Evolutionary conservation across 2,329 filamentous ascomycete species (phyloP), one percentile per base, ranked within the genome.

Genomic region (Coniosporium uncinatum): DNA sequence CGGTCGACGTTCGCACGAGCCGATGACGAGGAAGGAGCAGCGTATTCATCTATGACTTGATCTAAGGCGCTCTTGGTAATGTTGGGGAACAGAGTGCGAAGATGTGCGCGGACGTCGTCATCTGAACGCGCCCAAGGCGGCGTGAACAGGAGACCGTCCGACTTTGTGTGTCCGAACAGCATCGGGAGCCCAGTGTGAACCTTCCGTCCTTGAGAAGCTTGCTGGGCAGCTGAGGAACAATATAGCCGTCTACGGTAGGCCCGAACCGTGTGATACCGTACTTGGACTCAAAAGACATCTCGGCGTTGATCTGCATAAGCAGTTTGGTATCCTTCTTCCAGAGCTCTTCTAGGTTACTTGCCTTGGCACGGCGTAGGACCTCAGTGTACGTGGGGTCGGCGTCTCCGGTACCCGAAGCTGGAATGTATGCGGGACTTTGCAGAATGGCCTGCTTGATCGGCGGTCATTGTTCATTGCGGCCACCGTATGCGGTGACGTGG

Each of bases 131-230:
- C 52, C 42, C 54, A 62, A 1, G 63, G 60, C 4, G 59, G 53
- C 2, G 67, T 68, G 52, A 72, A 72, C 3, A 64, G 52, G 1
- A 65, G 48, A 29, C 68, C 69, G 52, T 73, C 70, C 37, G 68
- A 49, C 3, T 61, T 50, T 39, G 71, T 72, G 51, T 72, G 66
- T n/a, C n/a, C n/a, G n/a, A n/a, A n/a, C n/a, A n/a, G n/a, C n/a
- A n/a, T n/a, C n/a, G n/a, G n/a, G n/a, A n/a, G n/a, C n/a, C n/a
- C n/a, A n/a, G n/a, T n/a, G n/a, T n/a, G 43, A 63, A 66, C 18
- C 56, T 52, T 14, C 61, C 60, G 41, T 59, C 54, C 5, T 55
- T 54, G 18, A 65, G 56, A 19, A 65, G 55, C 33, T 57, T 54
- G 6, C 45, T 37, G 6, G 45, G 45, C 14, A 48, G 32, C n/a